Percentiles rank a stretch among this genome's conserved stretches.
Conservation (phyloP, 2,329 filamentous ascomycete species). For the Scytalidium lignicola region DNA sequence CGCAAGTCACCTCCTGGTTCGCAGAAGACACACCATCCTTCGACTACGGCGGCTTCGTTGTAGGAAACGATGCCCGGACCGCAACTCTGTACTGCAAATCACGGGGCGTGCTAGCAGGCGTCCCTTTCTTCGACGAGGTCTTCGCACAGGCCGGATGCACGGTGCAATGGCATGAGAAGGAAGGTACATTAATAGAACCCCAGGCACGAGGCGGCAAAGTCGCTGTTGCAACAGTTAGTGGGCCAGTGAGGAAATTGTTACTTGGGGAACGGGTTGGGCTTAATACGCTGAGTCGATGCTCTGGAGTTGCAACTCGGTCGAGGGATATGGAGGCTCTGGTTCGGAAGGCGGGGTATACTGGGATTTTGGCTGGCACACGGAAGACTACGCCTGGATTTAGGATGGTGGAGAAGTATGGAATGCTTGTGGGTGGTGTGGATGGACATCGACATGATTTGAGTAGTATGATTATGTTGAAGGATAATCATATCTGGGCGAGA, state of each 20-base stretch:
- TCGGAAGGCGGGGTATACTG: constrained; percentile 66
- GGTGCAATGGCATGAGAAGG: constrained; percentile 81
- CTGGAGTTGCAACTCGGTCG: constrained; percentile 75
- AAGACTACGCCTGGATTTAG: constrained; percentile 97
- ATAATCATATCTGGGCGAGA: constrained; percentile 95
- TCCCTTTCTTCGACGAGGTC: constrained; percentile 93
- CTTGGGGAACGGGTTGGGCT: constrained; percentile 92
- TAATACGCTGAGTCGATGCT: constrained; percentile 86
- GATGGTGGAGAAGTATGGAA: constrained; percentile 95
- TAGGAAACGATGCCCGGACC: constrained; percentile 62
- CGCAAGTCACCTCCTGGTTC: constrained; percentile 76
- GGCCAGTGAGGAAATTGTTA: constrained; percentile 70
- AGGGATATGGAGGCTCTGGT: constrained; percentile 50
- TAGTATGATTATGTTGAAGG: constrained; percentile 98
- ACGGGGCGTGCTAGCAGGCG: constrained; percentile 78
- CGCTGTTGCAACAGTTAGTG: constrained; percentile 73
- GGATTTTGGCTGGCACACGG: constrained; percentile 85
- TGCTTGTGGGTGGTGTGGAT: constrained; percentile 90
- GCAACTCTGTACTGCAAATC: constrained; percentile 67
- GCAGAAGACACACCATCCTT: constrained; percentile 95
- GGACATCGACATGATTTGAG: constrained; percentile 86
- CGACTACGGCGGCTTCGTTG: constrained; percentile 96
- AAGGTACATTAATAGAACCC: constrained; percentile 67
- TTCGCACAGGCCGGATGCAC: constrained; percentile 84
- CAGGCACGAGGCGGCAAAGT: constrained; percentile 42